Evolutionary conservation across 2,329 filamentous ascomycete species (phyloP), one percentile per base, ranked within the genome.

Genomic region (Trichoderma cornu-damae): DNA sequence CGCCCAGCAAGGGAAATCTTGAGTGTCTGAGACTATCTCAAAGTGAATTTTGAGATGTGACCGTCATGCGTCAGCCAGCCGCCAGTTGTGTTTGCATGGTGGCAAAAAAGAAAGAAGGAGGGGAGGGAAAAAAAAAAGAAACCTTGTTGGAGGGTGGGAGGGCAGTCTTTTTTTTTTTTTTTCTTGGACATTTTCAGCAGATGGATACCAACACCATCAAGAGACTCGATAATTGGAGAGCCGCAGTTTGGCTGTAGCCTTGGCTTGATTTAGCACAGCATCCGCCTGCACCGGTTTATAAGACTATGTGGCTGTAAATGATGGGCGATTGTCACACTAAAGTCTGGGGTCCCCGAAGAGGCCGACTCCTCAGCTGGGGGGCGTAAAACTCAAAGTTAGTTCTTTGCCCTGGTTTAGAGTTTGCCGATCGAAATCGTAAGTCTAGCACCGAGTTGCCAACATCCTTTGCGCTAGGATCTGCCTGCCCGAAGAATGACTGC

Each of bases 341-440:
- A 42, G 30, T 20, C 44, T 3, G 28, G n/a, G n/a, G 40, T 20
- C 38, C 18, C 40, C 30, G 20, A 54, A 18, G 20, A 22, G 28
- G 20, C 30, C 37, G 50, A n/a, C 12, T 26, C 18, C 22, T 9
- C 18, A 18, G 50, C 37, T 34, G 8, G 40, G 30, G 50, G 20
- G n/a, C n/a, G n/a, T n/a, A n/a, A n/a, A n/a, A n/a, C n/a, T n/a
- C n/a, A n/a, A n/a, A n/a, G n/a, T n/a, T n/a, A n/a, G 9, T 30
- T 32, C 20, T 22, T 24, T 18, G 16, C 18, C 24, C 28, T 32
- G 34, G 37, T 16, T 44, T 38, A 55, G 28, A 64, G 62, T 14
- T 59, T 59, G 16, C 62, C 61, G n/a, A 64, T 65, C 64, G 35
- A 59, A 65, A 49, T 64, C 64, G 47, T 57, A 64, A 1, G 53